These are phyloP conservation scores for Trichocomaceae sp. DNA, from an alignment of 2,329 filamentous ascomycete species.

Conservation along the genomic window DNA sequence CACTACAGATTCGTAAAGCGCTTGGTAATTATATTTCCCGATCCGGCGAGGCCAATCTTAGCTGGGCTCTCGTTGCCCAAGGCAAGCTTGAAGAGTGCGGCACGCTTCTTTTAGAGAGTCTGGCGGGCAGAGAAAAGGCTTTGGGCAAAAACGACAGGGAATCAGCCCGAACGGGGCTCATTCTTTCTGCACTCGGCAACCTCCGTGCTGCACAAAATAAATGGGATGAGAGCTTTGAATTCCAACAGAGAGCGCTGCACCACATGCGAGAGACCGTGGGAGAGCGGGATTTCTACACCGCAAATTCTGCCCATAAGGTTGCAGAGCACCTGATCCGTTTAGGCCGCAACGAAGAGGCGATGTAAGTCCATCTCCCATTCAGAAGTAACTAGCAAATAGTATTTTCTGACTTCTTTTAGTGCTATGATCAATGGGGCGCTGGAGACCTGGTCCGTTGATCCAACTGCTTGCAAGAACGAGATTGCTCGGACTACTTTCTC, in stretches of 20 bases:
- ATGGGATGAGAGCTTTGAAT: conserved; percentile 17
- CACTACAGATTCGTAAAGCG: background rate
- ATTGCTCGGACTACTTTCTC: conserved; percentile 21
- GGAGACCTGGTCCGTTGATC: conserved; percentile 14
- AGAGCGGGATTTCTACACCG: conserved; percentile 22
- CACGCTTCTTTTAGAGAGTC: conserved; percentile 18
- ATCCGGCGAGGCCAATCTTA: background rate
- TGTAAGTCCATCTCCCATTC: background rate
- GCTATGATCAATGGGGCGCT: conserved; percentile 16
- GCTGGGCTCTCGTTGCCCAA: background rate
- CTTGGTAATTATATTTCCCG: background rate
- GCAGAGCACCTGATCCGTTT: conserved; percentile 20
- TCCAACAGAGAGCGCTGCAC: conserved; percentile 17
- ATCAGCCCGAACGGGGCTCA: conserved; percentile 5
- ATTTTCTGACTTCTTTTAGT: conserved; percentile 9
- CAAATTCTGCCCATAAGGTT: conserved; percentile 19
- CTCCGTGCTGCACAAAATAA: background rate
- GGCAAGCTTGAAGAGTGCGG: conserved; percentile 14
- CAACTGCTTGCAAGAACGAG: conserved; percentile 16
- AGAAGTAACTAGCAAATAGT: too few relatives aligned
- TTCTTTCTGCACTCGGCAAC: conserved; percentile 5
- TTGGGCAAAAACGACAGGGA: conserved; percentile 19
- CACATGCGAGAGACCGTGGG: conserved; percentile 21
- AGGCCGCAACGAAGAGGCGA: background rate
- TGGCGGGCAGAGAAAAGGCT: conserved; percentile 18